Base-by-base conservation (phyloP, 805 yeast species). In the Candida rishiriensis region DNA sequence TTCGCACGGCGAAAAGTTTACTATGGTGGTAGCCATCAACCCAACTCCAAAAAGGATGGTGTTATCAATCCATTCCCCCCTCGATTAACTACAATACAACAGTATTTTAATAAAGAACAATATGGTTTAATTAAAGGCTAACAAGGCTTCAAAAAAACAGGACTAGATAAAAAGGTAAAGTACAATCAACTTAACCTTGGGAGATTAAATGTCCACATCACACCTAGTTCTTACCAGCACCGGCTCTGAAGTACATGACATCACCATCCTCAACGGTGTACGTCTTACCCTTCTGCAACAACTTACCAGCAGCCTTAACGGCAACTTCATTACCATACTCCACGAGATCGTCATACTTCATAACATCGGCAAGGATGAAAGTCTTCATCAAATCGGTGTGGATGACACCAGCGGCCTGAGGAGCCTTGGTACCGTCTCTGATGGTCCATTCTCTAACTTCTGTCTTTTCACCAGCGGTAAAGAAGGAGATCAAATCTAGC, bases 361-460 rank as follows among this genome's bases (percentile, higher is more conserved):
- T 73, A 28, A 89, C 85, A 45, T 82, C 80, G 10, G 93, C 95
- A 58, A 79, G 77, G 38, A 89, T 79, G 61, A 89, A 89, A 0
- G 95, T 85, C 56, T 82, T 78, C 66, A 84, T 82, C 43, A 88
- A 67, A 61, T 88, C 97, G 8, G 88, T 84, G 61, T 89, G 97
- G 47, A 89, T 89, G 30, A 84, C 83, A 17, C 90, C 95, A 1
- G 97, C 97, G 2, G 95, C 96, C 50, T 86, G 86, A 33, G 91
- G 90, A 2, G 95, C 96, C 32, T 79, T 76, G 14, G 85, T 76
- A 29, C 88, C 87, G 41, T 72, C 71, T 59, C 90, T 75, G 43
- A 89, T 73, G 14, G 89, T 85, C 97, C 97, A 89, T 63, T 89
- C 95, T 57, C 91, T 72, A 10, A 85, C 90, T 65, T 89, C 96